Evolutionary conservation across 2,329 filamentous ascomycete species (phyloP), one percentile per base, ranked within the genome.

Genomic region (Triangularia verruculosa): DNA sequence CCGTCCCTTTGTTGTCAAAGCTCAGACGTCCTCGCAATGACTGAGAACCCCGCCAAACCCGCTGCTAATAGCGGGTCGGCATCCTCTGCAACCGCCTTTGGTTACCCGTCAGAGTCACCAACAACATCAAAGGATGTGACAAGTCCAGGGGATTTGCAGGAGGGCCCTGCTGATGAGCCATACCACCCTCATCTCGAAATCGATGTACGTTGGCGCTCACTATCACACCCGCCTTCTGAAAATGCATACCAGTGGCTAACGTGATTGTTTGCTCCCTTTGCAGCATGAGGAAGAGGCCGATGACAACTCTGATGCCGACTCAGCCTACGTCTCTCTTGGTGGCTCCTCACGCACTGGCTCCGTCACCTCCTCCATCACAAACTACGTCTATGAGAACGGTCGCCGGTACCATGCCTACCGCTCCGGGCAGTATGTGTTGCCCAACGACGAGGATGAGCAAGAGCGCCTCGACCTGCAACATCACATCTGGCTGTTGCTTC

Each of bases 381-480:
- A 79, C 53, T 82, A 80, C 66, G 80, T 80, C 34, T 76, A 73
- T 63, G 70, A 80, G 51, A 82, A 80, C 66, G 81, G 81, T 2
- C 76, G 82, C 0, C 74, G 80, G 3, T 84, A 84, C 58, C 79
- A 82, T 66, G 76, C 75, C 53, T 81, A 78, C 67, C 76, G 78
- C 32, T 77, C 80, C 27, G 82, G 82, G 8, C 70, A 76, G 15
- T 79, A 79, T 60, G 68, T 75, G 57, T 67, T 76, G 13, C 82
- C 83, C 58, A 85, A 84, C 71, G 83, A 85, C 70, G 79, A 82
- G 66, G 72, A 77, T 64, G 84, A 86, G 70, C 76, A 83, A 57
- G 81, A 84, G 67, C 80, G 83, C 12, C 75, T 85, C 15, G 82
- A 86, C 65, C 74, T 83, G 67, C 80, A 83, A 68, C 83, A 86